Evolutionary conservation across 495 filamentous ascomycete genomes (phyloP).

Genomic region (Copromyces sp.): DNA sequence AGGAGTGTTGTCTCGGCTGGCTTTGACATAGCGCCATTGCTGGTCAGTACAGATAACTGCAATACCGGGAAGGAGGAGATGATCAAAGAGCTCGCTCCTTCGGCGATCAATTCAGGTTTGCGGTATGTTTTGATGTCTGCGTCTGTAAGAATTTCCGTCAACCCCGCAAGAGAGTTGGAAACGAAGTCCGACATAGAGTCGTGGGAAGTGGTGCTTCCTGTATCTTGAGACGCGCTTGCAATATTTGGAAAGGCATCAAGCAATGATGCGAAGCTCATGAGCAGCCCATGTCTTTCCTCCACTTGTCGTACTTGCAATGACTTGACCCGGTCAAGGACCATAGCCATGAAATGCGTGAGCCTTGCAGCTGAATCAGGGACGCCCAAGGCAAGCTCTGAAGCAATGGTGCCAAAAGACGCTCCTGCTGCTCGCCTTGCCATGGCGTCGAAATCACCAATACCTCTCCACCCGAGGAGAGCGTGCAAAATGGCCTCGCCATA

Average conservation of each 20-base stretch:
- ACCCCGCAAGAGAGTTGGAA: neutral
- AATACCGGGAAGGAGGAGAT: slow-evolving; percentile 31
- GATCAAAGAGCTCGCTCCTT: slow-evolving; percentile 51
- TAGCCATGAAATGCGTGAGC: slow-evolving; percentile 16
- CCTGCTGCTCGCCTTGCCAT: slow-evolving; percentile 64
- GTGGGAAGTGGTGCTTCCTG: neutral
- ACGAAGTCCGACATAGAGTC: neutral
- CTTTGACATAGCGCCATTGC: neutral
- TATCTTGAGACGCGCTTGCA: neutral
- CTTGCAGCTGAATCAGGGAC: slow-evolving; percentile 14
- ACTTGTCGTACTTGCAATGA: slow-evolving; percentile 47
- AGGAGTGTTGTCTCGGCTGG: slow-evolving; percentile 2
- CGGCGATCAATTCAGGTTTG: slow-evolving; percentile 61
- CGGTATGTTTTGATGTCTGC: slow-evolving; percentile 34
- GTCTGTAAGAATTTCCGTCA: slow-evolving; percentile 26
- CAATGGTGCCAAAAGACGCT: slow-evolving; percentile 52
- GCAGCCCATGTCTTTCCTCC: slow-evolving; percentile 57
- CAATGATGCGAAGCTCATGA: slow-evolving; percentile 48
- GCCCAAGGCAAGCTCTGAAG: slow-evolving; percentile 24
- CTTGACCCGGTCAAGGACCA: slow-evolving; percentile 34
- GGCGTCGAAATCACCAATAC: slow-evolving; percentile 65
- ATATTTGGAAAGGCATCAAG: slow-evolving; percentile 27
- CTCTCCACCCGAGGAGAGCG: slow-evolving; percentile 77
- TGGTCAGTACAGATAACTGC: slow-evolving; percentile 13
- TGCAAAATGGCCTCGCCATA: slow-evolving; percentile 65